phyloP scores from a whole-genome alignment of 495 filamentous ascomycete species.

The Xylaria palmicola region DNA sequence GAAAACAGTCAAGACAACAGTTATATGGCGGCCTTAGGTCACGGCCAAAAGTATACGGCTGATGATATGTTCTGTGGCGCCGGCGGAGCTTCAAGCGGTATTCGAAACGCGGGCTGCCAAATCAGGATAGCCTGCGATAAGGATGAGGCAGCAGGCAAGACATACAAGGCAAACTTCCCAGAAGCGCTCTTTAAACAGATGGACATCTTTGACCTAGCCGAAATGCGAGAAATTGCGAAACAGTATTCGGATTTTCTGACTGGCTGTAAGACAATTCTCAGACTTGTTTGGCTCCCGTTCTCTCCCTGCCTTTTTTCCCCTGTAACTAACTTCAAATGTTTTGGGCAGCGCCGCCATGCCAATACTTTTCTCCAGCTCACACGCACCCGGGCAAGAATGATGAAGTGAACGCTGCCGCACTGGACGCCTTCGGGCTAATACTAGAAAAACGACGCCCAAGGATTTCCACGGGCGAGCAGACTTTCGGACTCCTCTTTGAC shows the following conservation, averaged over 20 bases:
- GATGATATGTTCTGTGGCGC: slow-evolving; percentile 71
- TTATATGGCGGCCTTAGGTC: neutral
- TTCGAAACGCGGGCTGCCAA: slow-evolving; percentile 44
- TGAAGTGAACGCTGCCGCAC: slow-evolving; percentile 64
- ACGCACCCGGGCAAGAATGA: slow-evolving; percentile 62
- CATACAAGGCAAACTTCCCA: slow-evolving; percentile 61
- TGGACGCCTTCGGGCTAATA: slow-evolving; percentile 59
- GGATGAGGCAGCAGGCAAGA: slow-evolving; percentile 48
- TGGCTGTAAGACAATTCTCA: too few species aligned
- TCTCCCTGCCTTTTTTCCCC: too few species aligned
- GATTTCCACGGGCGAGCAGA: slow-evolving; percentile 79
- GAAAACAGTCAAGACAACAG: neutral
- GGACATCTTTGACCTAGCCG: slow-evolving; percentile 45
- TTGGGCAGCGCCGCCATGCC: slow-evolving; percentile 69
- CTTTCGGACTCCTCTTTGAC: slow-evolving; percentile 56
- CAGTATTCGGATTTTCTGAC: slow-evolving; percentile 65
- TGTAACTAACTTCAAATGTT: neutral
- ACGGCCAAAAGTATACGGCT: slow-evolving; percentile 51
- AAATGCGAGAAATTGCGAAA: neutral
- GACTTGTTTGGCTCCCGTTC: too few species aligned
- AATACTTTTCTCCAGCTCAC: slow-evolving; percentile 73
- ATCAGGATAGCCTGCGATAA: slow-evolving; percentile 62
- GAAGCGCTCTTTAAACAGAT: slow-evolving; percentile 38
- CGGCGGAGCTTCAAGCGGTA: slow-evolving; percentile 70
- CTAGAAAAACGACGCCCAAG: slow-evolving; percentile 60